Evolutionary conservation across 1,284 basidiomycete genomes (phyloP).

Genomic region (Termitomyces sp.): DNA sequence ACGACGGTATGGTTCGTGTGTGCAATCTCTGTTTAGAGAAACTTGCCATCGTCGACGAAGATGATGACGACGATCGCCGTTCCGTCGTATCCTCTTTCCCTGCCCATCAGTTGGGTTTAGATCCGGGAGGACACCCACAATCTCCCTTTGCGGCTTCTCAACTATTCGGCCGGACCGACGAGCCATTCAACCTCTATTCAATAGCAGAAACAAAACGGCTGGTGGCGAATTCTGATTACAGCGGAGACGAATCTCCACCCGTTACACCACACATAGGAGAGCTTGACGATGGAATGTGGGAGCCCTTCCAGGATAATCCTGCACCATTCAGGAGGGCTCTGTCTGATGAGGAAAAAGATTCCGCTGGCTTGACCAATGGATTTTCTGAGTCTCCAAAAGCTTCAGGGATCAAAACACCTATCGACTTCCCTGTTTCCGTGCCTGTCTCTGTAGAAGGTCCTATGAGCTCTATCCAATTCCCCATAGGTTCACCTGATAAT

Average conservation of each 20-base stretch:
- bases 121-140: slow-evolving; percentile 59
- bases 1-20: slow-evolving; percentile 87
- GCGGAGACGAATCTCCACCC: slow-evolving; percentile 47
- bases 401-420: slow-evolving; percentile 44
- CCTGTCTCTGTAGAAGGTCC: slow-evolving; percentile 46
- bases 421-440: slow-evolving; percentile 50
- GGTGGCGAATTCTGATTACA: slow-evolving; percentile 50
- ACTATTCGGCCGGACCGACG: slow-evolving; percentile 70
- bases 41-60: slow-evolving; percentile 77
- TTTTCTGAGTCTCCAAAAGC: slow-evolving; percentile 44
- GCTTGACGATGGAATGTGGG: slow-evolving; percentile 42
- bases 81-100: slow-evolving; percentile 68
- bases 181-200: slow-evolving; percentile 73
- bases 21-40: slow-evolving; percentile 94
- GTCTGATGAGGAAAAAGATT: slow-evolving; percentile 72
- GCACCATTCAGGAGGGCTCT: slow-evolving; percentile 81
- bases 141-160: slow-evolving; percentile 88
- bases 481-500: slow-evolving; percentile 69
- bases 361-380: slow-evolving; percentile 35
- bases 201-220: slow-evolving; percentile 67
- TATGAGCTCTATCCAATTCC: slow-evolving; percentile 75
- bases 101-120: slow-evolving; percentile 57
- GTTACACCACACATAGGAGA: slow-evolving; percentile 41
- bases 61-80: slow-evolving; percentile 79
- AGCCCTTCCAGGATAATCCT: slow-evolving; percentile 49